Evolutionary conservation across 2,329 filamentous ascomycete species (phyloP).

Genomic region (Colletotrichum shisoi): DNA sequence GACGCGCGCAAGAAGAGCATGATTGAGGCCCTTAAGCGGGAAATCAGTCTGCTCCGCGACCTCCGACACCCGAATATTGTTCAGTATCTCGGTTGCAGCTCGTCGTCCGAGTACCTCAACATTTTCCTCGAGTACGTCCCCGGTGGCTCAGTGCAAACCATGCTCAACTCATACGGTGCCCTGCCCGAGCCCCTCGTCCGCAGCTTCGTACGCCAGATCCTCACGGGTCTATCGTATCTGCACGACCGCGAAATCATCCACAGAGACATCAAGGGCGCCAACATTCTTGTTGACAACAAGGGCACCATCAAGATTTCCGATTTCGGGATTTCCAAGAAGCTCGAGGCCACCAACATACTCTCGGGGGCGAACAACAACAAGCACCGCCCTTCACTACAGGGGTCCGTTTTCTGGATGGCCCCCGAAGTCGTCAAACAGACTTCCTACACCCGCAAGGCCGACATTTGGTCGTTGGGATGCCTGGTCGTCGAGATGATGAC

Average conservation of each 20-base stretch:
- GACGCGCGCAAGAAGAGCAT: slow-evolving; percentile 96
- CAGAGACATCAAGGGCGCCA: slow-evolving; percentile 98
- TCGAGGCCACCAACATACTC: slow-evolving; percentile 88
- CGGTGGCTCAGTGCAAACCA: slow-evolving; percentile 94
- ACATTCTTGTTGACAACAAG: slow-evolving; percentile 98
- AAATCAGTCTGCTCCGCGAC: slow-evolving; percentile 92
- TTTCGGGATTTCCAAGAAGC: slow-evolving; percentile 98
- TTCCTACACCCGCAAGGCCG: slow-evolving; percentile 95
- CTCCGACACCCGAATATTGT: slow-evolving; percentile 97
- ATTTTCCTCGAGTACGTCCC: slow-evolving; percentile 99
- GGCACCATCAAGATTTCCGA: slow-evolving; percentile 99
- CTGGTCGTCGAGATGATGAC: slow-evolving; percentile 99
- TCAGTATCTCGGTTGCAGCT: slow-evolving; percentile 94
- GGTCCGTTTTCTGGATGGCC: slow-evolving; percentile 99
- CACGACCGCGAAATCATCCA: slow-evolving; percentile 97
- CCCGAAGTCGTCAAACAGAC: slow-evolving; percentile 98
- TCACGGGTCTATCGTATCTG: slow-evolving; percentile 90
- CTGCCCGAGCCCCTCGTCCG: slow-evolving; percentile 91
- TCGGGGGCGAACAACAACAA: slow-evolving; percentile 72
- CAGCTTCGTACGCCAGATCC: slow-evolving; percentile 95
- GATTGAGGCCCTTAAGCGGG: slow-evolving; percentile 95
- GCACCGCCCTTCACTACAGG: slow-evolving; percentile 82
- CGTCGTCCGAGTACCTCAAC: slow-evolving; percentile 89
- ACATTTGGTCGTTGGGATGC: slow-evolving; percentile 98
- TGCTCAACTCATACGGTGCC: slow-evolving; percentile 98